Evolutionary conservation across 2,329 filamentous ascomycete species (phyloP).

Genomic region (Colletotrichum lupini): DNA sequence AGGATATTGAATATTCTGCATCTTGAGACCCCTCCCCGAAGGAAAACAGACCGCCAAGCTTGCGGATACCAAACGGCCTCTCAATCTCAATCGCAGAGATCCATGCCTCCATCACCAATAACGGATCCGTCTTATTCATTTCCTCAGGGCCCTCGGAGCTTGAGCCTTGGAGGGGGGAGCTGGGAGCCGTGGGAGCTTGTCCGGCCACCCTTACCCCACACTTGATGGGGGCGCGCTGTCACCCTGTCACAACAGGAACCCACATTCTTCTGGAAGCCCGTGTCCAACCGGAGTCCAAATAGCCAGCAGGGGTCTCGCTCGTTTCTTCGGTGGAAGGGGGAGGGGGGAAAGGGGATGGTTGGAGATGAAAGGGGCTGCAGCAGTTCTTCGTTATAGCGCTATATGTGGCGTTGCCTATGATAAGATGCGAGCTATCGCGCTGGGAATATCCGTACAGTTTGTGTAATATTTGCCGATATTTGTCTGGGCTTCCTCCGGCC

Average conservation of each 20-base stretch:
- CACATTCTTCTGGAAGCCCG: constrained; percentile 31
- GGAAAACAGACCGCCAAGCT: background rate
- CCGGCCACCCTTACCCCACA: constrained; percentile 25
- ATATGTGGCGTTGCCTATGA: constrained; percentile 9
- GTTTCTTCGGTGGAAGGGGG: constrained; percentile 3
- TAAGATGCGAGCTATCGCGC: constrained; percentile 29
- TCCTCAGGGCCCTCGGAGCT: background rate
- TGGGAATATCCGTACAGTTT: constrained; percentile 4
- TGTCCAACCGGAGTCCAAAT: constrained; percentile 20
- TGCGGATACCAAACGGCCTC: background rate
- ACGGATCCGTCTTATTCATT: constrained; percentile 18
- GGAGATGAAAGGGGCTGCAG: constrained; percentile 19
- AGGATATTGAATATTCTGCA: background rate
- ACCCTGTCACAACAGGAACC: constrained; percentile 9
- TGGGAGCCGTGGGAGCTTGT: constrained; percentile 3
- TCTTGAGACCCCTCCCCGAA: background rate
- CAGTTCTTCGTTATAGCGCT: background rate
- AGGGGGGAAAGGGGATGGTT: background rate
- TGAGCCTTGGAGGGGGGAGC: background rate
- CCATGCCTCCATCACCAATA: constrained; percentile 11
- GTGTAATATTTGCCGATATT: constrained; percentile 16
- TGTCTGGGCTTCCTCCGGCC: background rate
- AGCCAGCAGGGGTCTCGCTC: constrained; percentile 1
- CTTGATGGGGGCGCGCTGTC: background rate
- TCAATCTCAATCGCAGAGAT: constrained; percentile 9